These are phyloP conservation scores for Sclerotinia minor DNA, from an alignment of 2,329 filamentous ascomycete species.

Conservation along the genomic window DNA sequence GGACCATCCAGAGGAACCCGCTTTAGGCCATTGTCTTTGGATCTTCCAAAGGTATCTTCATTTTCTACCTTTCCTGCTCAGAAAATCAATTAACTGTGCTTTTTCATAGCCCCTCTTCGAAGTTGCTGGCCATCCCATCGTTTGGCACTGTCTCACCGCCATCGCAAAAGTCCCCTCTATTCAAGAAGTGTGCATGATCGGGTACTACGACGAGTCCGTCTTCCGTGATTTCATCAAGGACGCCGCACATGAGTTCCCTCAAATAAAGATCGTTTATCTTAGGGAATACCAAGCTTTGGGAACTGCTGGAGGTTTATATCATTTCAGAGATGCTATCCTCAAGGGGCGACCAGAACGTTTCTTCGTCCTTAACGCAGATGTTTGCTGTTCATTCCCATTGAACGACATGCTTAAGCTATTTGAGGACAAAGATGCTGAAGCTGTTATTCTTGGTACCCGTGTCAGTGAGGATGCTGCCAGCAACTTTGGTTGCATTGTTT, in stretches of 20 bases:
- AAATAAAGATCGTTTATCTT: slow-evolving; percentile 89
- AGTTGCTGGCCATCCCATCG: slow-evolving; percentile 96
- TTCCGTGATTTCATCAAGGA: slow-evolving; percentile 99
- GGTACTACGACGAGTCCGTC: slow-evolving; percentile 96
- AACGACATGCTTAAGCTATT: slow-evolving; percentile 94
- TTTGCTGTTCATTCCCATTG: slow-evolving; percentile 97
- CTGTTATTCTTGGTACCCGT: slow-evolving; percentile 89
- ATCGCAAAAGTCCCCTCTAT: slow-evolving; percentile 88
- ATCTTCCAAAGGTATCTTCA: slow-evolving; percentile 80
- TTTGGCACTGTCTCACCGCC: slow-evolving; percentile 94
- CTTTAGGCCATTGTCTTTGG: slow-evolving; percentile 91
- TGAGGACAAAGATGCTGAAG: slow-evolving; percentile 92
- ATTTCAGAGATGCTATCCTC: slow-evolving; percentile 98
- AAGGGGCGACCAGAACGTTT: slow-evolving; percentile 93
- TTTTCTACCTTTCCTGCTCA: slow-evolving; percentile 22
- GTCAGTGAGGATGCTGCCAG: slow-evolving; percentile 87
- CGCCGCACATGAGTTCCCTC: slow-evolving; percentile 77
- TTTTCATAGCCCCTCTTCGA: slow-evolving; percentile 82
- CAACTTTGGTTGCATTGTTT: slow-evolving; percentile 98
- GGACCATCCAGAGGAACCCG: slow-evolving; percentile 93
- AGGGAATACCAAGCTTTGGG: slow-evolving; percentile 96
- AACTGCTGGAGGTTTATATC: slow-evolving; percentile 94
- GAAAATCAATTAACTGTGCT: neutral
- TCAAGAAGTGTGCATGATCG: slow-evolving; percentile 95
- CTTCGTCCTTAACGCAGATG: slow-evolving; percentile 96